Conservation (phyloP, 202 grass and related monocot species). For the Elaeis oleifera region DNA sequence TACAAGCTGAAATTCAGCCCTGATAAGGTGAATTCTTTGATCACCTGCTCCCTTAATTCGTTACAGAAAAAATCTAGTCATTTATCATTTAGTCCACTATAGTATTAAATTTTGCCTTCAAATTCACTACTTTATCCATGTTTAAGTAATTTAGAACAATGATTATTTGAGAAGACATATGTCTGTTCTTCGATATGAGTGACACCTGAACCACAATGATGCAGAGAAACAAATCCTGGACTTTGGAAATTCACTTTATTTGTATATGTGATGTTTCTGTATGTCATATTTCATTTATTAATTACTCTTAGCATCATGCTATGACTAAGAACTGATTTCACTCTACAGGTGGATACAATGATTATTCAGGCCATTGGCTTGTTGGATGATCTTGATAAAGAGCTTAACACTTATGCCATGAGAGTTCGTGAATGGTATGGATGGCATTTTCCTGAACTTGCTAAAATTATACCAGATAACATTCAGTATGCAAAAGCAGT, state of each 20-base stretch:
- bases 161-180: too few species aligned
- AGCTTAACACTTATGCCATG: constrained; percentile 89
- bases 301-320: too few species aligned
- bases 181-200: too few species aligned
- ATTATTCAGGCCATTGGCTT: constrained; percentile 94
- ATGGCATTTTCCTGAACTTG: constrained; percentile 91
- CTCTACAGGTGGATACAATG: constrained; percentile 85
- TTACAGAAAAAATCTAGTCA: too few species aligned
- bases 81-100: too few species aligned
- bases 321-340: background rate
- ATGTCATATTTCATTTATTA: background rate
- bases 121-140: too few species aligned
- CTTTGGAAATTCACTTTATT: background rate
- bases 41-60: background rate
- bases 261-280: background rate
- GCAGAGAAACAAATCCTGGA: too few species aligned
- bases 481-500: constrained; percentile 76
- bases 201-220: too few species aligned
- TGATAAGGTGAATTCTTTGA: constrained; percentile 56
- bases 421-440: constrained; percentile 97
- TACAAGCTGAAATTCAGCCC: constrained; percentile 97
- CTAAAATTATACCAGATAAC: constrained; percentile 85
- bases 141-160: too few species aligned
- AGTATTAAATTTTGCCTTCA: too few species aligned
- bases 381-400: constrained; percentile 88